Evolutionary conservation across 2,329 filamentous ascomycete species (phyloP).

Genomic region (Pseudogymnoascus sp.): DNA sequence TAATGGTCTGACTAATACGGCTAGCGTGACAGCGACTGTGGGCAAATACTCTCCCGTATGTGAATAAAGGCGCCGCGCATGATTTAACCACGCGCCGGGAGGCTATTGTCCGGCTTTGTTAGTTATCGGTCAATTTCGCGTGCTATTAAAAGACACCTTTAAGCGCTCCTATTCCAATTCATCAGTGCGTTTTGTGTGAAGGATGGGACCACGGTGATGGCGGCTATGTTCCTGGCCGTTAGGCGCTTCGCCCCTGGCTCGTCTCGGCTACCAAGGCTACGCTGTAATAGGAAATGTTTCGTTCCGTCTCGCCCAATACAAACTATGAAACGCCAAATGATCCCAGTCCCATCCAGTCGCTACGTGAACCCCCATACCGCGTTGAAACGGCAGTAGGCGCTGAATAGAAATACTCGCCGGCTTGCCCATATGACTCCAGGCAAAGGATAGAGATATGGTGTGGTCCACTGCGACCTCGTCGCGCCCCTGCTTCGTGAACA

Average conservation of each 20-base stretch:
- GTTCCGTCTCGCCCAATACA: conserved; percentile 5
- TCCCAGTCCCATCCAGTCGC: neutral
- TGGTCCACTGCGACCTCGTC: neutral
- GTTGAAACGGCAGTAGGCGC: neutral
- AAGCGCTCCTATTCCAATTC: neutral
- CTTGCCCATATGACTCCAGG: neutral
- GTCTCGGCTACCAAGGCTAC: conserved; percentile 6
- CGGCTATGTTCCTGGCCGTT: conserved; percentile 6
- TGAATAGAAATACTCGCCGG: neutral
- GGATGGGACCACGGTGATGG: neutral
- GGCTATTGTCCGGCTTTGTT: neutral
- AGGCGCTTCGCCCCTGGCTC: conserved; percentile 1
- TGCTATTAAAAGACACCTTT: conserved; percentile 5
- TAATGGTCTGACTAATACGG: neutral
- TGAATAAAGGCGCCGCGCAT: neutral
- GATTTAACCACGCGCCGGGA: neutral
- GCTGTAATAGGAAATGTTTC: neutral
- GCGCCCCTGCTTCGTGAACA: neutral
- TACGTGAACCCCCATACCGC: conserved; percentile 4
- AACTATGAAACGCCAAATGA: conserved; percentile 6
- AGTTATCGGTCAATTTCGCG: neutral
- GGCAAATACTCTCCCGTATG: neutral
- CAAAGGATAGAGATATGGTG: neutral
- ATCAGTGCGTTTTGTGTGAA: neutral
- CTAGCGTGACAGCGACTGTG: conserved; percentile 3